Evolutionary conservation across 352 stramenopile genomes (phyloP).

Genomic region (Saprolegnia diclina): DNA sequence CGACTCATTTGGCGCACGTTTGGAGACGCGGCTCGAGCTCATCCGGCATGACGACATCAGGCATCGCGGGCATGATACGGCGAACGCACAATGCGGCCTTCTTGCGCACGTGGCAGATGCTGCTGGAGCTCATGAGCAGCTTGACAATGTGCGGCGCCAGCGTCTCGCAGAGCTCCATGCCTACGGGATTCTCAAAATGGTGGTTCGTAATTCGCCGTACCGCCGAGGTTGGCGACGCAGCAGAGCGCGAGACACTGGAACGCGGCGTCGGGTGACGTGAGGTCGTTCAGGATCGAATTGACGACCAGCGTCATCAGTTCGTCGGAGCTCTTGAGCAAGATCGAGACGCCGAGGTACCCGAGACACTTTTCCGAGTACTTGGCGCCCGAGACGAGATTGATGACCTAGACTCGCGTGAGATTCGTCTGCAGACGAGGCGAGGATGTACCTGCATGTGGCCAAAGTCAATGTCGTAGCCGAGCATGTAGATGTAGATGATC

Average conservation of each 20-base stretch:
- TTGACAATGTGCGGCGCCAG: conserved; percentile 91
- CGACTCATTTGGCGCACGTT: conserved; percentile 23
- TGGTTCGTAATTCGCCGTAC: background rate
- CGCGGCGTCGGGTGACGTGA: conserved; percentile 79
- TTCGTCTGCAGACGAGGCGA: background rate
- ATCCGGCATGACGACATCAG: conserved; percentile 85
- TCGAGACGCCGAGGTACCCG: conserved; percentile 94
- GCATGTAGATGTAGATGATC: conserved; percentile 98
- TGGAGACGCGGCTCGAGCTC: conserved; percentile 58
- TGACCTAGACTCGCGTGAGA: conserved; percentile 42
- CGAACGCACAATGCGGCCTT: conserved; percentile 95
- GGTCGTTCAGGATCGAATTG: conserved; percentile 96
- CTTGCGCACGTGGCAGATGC: conserved; percentile 93
- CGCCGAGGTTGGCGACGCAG: conserved; percentile 94
- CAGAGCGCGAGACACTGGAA: conserved; percentile 94
- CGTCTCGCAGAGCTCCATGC: conserved; percentile 91
- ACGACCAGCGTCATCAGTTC: conserved; percentile 90
- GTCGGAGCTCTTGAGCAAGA: conserved; percentile 90
- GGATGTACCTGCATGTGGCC: conserved; percentile 89
- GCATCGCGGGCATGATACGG: conserved; percentile 89
- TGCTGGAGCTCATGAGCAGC: conserved; percentile 87
- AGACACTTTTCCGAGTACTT: conserved; percentile 95
- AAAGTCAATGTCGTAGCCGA: conserved; percentile 99
- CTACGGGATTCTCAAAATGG: background rate
- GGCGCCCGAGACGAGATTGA: conserved; percentile 90